Conservation (phyloP, 345 rosid genomes). For the Moricandia moricandioides region DNA sequence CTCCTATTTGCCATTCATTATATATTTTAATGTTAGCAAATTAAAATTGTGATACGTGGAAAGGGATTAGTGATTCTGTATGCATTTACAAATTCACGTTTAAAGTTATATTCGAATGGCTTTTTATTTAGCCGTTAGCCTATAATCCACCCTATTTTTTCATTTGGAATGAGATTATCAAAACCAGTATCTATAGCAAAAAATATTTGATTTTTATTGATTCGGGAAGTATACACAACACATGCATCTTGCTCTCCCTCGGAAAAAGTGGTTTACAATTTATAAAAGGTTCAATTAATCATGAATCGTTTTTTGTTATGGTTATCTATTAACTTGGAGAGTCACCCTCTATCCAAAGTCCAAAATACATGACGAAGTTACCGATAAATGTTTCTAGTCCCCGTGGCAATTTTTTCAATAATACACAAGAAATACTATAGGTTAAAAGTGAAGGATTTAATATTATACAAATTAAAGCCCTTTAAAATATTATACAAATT, state of each 20-base stretch:
- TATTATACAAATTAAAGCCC: not conserved
- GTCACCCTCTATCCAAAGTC: conserved; percentile 10
- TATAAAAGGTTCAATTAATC: not conserved
- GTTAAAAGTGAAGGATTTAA: not conserved
- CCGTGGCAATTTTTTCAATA: conserved; percentile 12
- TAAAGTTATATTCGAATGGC: not conserved
- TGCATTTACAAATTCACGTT: not conserved
- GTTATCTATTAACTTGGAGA: conserved; percentile 14
- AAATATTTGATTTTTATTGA: not conserved
- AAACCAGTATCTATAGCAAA: not conserved
- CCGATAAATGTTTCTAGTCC: conserved; percentile 27
- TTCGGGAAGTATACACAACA: not conserved
- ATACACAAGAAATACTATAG: not conserved
- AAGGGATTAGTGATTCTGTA: not conserved
- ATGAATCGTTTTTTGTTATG: conserved; percentile 8
- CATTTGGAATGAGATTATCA: not conserved
- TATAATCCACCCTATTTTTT: not conserved
- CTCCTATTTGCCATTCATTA: not conserved
- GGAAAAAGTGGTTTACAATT: not conserved
- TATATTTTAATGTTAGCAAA: not conserved
- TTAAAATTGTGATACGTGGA: not conserved
- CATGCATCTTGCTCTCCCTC: not conserved
- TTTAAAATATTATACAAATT: not conserved
- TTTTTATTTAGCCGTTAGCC: not conserved
- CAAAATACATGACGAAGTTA: conserved; percentile 25